Evolutionary conservation across 192 early-diverging fungal species (phyloP).

Genomic region (Obelidium mucronatum): DNA sequence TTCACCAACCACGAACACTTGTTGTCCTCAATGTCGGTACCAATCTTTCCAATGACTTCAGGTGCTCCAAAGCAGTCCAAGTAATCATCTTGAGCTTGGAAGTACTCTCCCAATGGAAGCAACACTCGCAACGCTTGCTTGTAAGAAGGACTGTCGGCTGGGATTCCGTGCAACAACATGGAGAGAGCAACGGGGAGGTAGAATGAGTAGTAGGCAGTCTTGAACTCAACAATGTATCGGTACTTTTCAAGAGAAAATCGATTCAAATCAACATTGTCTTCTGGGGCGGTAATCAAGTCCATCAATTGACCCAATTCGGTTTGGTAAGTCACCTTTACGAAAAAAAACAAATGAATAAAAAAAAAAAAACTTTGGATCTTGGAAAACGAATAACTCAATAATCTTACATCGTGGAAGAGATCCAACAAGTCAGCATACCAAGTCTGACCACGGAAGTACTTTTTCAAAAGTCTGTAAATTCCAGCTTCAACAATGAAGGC

Average conservation of each 20-base stretch:
- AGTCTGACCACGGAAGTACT: slow-evolving; percentile 84
- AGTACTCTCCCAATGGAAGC: slow-evolving; percentile 96
- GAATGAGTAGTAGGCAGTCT: slow-evolving; percentile 99
- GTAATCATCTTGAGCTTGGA: slow-evolving; percentile 99
- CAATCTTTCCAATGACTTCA: slow-evolving; percentile 96
- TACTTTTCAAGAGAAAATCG: slow-evolving; percentile 93
- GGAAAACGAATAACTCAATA: background rate
- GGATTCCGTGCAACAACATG: slow-evolving; percentile 88
- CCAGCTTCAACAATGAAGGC: slow-evolving; percentile 89
- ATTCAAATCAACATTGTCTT: slow-evolving; percentile 90
- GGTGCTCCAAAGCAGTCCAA: slow-evolving; percentile 93
- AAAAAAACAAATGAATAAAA: background rate
- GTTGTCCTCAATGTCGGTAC: slow-evolving; percentile 99
- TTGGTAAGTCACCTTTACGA: slow-evolving; percentile 78
- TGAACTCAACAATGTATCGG: slow-evolving; percentile 95
- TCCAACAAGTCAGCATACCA: slow-evolving; percentile 95
- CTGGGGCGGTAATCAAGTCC: slow-evolving; percentile 98
- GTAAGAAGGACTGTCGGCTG: slow-evolving; percentile 74
- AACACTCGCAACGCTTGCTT: slow-evolving; percentile 85
- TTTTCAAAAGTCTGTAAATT: slow-evolving; percentile 94
- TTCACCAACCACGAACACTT: slow-evolving; percentile 99
- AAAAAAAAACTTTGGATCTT: slow-evolving; percentile 9
- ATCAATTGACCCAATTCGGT: slow-evolving; percentile 98
- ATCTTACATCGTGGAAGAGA: slow-evolving; percentile 82
- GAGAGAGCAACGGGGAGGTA: slow-evolving; percentile 96